Percentiles rank a stretch among this genome's conserved stretches.
Evolutionary conservation across 148 eudicot genomes (phyloP).

Genomic region (Camellia granthamiana): DNA sequence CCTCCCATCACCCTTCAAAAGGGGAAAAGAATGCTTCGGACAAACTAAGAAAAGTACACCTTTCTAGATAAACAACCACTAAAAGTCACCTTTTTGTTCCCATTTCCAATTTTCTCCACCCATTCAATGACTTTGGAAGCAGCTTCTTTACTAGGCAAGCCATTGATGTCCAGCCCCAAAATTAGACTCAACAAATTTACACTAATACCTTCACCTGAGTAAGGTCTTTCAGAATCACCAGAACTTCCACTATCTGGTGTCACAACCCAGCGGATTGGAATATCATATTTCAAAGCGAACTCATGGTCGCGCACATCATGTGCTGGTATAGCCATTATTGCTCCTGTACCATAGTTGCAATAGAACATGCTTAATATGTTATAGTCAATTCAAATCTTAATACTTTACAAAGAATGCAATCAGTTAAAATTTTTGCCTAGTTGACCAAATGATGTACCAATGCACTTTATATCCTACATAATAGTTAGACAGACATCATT

Average conservation of each 20-base stretch:
- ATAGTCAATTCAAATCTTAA: background rate
- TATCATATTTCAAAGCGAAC: slow-evolving; percentile 75
- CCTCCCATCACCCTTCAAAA: background rate
- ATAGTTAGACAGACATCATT: background rate
- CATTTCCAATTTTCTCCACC: slow-evolving; percentile 77
- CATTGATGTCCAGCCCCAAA: slow-evolving; percentile 84
- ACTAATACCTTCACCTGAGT: slow-evolving; percentile 59
- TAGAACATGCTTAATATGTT: slow-evolving; percentile 12
- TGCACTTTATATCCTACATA: background rate
- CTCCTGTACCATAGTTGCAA: slow-evolving; percentile 94
- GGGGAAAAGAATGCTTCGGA: background rate
- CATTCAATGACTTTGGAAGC: slow-evolving; percentile 68
- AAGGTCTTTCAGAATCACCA: slow-evolving; percentile 40
- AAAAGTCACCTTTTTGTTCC: slow-evolving; percentile 69
- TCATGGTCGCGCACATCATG: slow-evolving; percentile 91
- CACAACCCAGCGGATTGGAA: slow-evolving; percentile 68
- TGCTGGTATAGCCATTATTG: slow-evolving; percentile 99
- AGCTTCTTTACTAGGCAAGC: slow-evolving; percentile 69
- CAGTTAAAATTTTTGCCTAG: no score
- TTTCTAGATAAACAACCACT: background rate
- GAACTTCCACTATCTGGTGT: slow-evolving; percentile 50
- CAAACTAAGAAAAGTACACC: background rate
- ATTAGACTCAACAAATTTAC: slow-evolving; percentile 66
- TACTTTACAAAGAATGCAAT: background rate
- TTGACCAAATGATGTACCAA: no score